phyloP scores from a whole-genome alignment of 2,329 filamentous ascomycete species.

The Mariannaea sp. region DNA sequence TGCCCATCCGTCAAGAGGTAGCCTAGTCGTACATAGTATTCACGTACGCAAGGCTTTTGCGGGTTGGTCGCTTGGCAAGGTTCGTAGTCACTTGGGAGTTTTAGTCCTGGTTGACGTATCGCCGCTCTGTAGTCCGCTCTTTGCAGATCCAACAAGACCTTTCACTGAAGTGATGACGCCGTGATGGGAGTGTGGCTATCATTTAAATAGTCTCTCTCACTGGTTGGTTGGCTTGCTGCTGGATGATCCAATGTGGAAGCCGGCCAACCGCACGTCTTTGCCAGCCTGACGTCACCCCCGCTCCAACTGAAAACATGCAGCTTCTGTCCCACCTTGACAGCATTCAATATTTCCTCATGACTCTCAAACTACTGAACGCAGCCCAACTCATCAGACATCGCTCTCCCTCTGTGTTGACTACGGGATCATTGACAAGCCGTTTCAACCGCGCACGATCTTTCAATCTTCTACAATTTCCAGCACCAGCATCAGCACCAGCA shows the following conservation, averaged over 20 bases:
- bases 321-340: conserved; percentile 23
- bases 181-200: background rate
- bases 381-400: conserved; percentile 13
- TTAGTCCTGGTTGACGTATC: no score
- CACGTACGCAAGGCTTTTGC: no score
- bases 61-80: no score
- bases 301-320: conserved; percentile 20
- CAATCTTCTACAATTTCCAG: background rate
- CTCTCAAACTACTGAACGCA: conserved; percentile 17
- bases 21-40: no score
- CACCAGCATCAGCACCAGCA: background rate
- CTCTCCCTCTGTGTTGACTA: conserved; percentile 2
- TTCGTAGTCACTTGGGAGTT: no score
- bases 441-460: background rate
- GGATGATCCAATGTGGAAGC: conserved; percentile 3
- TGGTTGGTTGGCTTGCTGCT: conserved; percentile 20
- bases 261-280: conserved; percentile 3
- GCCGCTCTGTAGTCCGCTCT: no score
- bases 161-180: background rate
- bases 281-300: conserved; percentile 41
- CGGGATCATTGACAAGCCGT: background rate
- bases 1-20: no score
- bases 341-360: conserved; percentile 28
- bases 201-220: background rate
- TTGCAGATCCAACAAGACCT: no score